Conservation (phyloP, 306 rosid genomes). For the Vicia faba region DNA sequence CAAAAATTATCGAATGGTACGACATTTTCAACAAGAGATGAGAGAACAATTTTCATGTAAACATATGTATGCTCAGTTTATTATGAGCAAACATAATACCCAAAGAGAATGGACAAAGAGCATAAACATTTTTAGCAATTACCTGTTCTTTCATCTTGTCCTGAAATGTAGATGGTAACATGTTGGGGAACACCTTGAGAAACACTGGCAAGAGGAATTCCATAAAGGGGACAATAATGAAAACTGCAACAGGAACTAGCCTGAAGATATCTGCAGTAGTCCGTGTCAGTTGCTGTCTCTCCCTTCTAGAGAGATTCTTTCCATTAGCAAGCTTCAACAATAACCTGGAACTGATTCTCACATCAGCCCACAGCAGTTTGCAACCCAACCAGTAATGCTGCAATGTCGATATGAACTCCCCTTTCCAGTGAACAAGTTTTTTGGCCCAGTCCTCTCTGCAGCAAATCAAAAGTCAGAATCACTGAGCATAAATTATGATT, state of each 20-base stretch:
- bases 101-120: constrained; percentile 30
- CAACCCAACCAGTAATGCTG: constrained; percentile 95
- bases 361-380: constrained; percentile 81
- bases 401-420: constrained; percentile 66
- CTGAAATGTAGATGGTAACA: constrained; percentile 94
- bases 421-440: constrained; percentile 81
- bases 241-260: constrained; percentile 91
- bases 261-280: constrained; percentile 91
- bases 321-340: constrained; percentile 88
- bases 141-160: constrained; percentile 98
- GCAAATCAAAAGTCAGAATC: constrained; percentile 31
- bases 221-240: constrained; percentile 88
- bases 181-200: constrained; percentile 88
- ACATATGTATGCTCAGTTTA: constrained; percentile 4
- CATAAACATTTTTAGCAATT: constrained; percentile 16
- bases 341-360: constrained; percentile 82
- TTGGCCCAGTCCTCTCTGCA: constrained; percentile 94
- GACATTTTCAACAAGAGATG: constrained; percentile 4
- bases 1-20: constrained; percentile 12
- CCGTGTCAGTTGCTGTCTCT: constrained; percentile 86
- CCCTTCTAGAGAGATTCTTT: constrained; percentile 91
- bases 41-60: constrained; percentile 20
- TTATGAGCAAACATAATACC: constrained; percentile 24
- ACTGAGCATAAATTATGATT: neutral
- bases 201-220: constrained; percentile 86